Percentiles rank a stretch among this genome's conserved stretches.
phyloP scores from a whole-genome alignment of 257 asterid genomes.

The Fraxinus excelsior region DNA sequence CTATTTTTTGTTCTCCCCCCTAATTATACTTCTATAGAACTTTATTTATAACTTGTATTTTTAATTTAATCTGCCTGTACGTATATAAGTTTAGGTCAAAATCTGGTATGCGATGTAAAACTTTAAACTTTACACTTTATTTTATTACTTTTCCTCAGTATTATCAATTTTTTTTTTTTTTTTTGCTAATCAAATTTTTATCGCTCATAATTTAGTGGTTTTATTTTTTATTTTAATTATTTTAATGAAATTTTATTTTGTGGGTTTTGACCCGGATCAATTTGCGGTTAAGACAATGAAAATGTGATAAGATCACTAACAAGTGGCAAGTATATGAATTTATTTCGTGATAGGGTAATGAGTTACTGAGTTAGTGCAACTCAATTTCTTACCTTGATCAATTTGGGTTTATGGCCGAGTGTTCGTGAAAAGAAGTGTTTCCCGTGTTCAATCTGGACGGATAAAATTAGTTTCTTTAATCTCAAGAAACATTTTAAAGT shows the following conservation, averaged over 20 bases:
- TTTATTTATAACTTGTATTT: too few relatives aligned
- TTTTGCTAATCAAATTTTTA: neutral
- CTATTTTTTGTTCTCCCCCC: too few relatives aligned
- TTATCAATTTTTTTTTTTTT: neutral
- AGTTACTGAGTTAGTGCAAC: neutral
- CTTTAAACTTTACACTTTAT: neutral
- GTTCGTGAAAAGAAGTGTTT: neutral
- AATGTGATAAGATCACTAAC: neutral
- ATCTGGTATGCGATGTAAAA: neutral
- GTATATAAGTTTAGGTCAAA: neutral
- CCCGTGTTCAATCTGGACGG: too few relatives aligned
- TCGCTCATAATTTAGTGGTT: neutral
- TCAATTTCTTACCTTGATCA: neutral
- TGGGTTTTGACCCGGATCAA: neutral
- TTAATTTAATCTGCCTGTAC: too few relatives aligned
- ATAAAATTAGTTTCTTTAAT: neutral
- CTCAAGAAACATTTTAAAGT: neutral
- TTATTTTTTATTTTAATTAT: too few relatives aligned
- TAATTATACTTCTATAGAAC: too few relatives aligned
- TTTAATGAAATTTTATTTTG: neutral
- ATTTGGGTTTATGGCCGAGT: neutral
- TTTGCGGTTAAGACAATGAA: neutral
- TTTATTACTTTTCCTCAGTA: neutral
- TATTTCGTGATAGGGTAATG: neutral
- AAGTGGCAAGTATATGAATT: neutral